A percentile compares a stretch with the other conserved stretches of the same genome.
These are phyloP conservation scores for Arthrobotrys megalospora DNA, from an alignment of 2,329 filamentous ascomycete species.

Conservation along the genomic window DNA sequence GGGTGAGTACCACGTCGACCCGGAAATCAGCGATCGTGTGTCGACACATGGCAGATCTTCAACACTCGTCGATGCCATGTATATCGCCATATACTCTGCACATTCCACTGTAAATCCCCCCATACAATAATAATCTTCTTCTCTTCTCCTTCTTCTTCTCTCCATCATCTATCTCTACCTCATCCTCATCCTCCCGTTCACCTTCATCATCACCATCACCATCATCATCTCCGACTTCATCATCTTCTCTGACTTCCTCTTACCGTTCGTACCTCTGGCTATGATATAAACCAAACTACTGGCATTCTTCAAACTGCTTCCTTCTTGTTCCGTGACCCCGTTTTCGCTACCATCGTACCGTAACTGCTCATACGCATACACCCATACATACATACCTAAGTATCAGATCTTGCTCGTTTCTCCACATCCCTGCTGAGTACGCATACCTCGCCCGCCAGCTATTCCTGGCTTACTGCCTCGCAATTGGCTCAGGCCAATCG, in stretches of 20 bases:
- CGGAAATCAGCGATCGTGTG: constrained; percentile 28
- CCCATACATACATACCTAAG: too few species aligned
- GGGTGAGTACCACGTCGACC: constrained; percentile 10
- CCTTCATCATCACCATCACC: constrained; percentile 4
- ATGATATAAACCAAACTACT: constrained; percentile 25
- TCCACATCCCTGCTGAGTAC: constrained; percentile 38
- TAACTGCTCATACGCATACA: background rate
- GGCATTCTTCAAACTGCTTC: constrained; percentile 9
- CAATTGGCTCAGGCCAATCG: constrained; percentile 37
- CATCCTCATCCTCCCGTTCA: constrained; percentile 21
- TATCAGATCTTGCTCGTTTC: constrained; percentile 37
- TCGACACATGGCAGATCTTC: constrained; percentile 43
- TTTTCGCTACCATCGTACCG: constrained; percentile 25
- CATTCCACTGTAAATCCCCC: constrained; percentile 2
- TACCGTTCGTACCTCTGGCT: constrained; percentile 14
- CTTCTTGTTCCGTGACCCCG: constrained; percentile 20
- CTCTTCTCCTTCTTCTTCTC: constrained; percentile 21
- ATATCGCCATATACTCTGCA: constrained; percentile 13
- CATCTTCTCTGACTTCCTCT: constrained; percentile 8
- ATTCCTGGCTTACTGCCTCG: constrained; percentile 49
- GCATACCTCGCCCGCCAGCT: constrained; percentile 33
- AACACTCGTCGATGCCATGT: constrained; percentile 12
- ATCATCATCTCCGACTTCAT: constrained; percentile 4
- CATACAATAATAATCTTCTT: background rate
- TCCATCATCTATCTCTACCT: constrained; percentile 37